Conservation (phyloP, 208 protist genomes). For the Trypanosoma lewisi region DNA sequence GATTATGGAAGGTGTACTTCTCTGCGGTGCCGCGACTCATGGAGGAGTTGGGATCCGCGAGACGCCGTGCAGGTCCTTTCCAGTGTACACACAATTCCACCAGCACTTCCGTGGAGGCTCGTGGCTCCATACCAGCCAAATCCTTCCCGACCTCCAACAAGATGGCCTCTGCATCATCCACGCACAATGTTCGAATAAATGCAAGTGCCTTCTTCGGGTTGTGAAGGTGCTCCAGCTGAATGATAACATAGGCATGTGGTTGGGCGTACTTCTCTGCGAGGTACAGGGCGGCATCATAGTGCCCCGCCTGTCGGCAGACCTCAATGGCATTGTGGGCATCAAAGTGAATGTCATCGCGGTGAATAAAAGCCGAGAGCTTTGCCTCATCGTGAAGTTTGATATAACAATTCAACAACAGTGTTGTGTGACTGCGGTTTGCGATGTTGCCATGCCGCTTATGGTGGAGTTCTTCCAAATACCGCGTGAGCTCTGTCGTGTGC, state of each 20-base stretch:
- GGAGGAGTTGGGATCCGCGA: slow-evolving; percentile 7
- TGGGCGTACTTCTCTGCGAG: slow-evolving; percentile 79
- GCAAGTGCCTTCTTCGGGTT: slow-evolving; percentile 56
- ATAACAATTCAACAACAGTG: slow-evolving; percentile 96
- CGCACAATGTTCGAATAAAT: slow-evolving; percentile 71
- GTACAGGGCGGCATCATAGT: slow-evolving; percentile 86
- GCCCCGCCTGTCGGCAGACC: slow-evolving; percentile 90
- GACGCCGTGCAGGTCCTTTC: slow-evolving; percentile 40
- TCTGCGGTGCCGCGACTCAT: background rate
- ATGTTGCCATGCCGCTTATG: slow-evolving; percentile 39
- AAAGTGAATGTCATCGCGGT: slow-evolving; percentile 84
- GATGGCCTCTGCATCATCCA: slow-evolving; percentile 82
- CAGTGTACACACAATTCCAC: slow-evolving; percentile 76
- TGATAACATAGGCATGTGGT: slow-evolving; percentile 85
- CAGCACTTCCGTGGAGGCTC: slow-evolving; percentile 53
- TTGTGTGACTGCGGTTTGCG: slow-evolving; percentile 95
- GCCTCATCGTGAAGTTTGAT: slow-evolving; percentile 92
- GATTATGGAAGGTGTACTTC: background rate
- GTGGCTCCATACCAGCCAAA: slow-evolving; percentile 40
- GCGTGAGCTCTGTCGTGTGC: slow-evolving; percentile 92
- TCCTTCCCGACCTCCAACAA: slow-evolving; percentile 88
- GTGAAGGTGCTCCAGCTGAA: slow-evolving; percentile 83
- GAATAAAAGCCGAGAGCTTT: slow-evolving; percentile 92
- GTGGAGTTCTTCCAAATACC: slow-evolving; percentile 92
- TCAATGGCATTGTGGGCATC: slow-evolving; percentile 94